phyloP scores from a whole-genome alignment of 2,329 filamentous ascomycete genomes.

The Xylaria sp. region DNA sequence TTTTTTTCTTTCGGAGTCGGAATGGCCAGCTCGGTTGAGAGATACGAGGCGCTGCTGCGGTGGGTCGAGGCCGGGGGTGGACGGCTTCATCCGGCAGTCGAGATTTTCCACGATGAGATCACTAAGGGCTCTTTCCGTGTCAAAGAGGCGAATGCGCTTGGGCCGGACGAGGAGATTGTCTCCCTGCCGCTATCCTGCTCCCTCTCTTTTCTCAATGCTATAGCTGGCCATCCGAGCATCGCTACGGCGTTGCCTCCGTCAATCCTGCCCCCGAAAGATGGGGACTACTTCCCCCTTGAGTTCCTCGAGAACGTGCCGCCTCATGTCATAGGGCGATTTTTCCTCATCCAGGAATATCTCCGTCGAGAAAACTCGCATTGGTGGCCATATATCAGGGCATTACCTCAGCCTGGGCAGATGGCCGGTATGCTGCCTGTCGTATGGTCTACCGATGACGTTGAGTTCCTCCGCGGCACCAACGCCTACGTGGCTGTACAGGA shows the following conservation, averaged over 20 bases:
- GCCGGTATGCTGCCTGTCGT: conserved; percentile 55
- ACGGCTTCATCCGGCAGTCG: conserved; percentile 44
- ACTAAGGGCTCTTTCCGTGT: conserved; percentile 54
- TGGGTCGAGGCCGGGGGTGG: conserved; percentile 17
- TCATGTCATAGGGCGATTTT: conserved; percentile 61
- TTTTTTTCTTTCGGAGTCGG: background rate
- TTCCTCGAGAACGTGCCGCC: conserved; percentile 49
- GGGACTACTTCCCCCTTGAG: conserved; percentile 39
- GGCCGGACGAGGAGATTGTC: conserved; percentile 42
- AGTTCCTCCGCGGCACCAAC: conserved; percentile 41
- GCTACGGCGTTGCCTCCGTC: conserved; percentile 10
- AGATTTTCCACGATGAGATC: conserved; percentile 46
- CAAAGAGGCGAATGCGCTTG: conserved; percentile 31
- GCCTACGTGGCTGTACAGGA: conserved; percentile 30
- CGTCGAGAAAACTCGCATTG: conserved; percentile 55
- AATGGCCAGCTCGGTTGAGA: conserved; percentile 17
- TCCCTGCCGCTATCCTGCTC: conserved; percentile 48
- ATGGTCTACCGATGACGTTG: conserved; percentile 57
- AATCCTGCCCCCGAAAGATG: conserved; percentile 8
- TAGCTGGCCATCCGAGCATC: conserved; percentile 33
- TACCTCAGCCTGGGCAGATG: conserved; percentile 56
- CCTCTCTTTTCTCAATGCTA: conserved; percentile 55
- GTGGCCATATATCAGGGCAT: conserved; percentile 60
- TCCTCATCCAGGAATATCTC: conserved; percentile 63
- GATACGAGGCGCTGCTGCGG: conserved; percentile 13